Evolutionary conservation across 331 rosid genomes (phyloP).

Genomic region (Malus hybrid): DNA sequence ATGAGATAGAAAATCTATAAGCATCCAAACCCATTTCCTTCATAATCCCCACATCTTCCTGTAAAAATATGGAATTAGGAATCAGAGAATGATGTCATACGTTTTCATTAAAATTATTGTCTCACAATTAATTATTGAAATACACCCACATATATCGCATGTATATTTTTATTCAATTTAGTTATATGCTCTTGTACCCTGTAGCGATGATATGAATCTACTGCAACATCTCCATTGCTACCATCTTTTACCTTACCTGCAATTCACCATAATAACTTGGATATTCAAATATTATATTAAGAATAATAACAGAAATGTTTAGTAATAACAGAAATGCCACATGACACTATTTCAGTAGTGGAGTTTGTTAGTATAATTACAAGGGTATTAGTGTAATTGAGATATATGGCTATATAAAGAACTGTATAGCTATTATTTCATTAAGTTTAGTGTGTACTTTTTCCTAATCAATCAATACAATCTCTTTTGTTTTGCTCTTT

Average conservation of each 20-base stretch:
- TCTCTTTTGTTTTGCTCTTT: too few relatives aligned
- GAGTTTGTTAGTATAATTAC: too few relatives aligned
- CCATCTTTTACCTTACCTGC: constrained; percentile 39
- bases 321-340: too few relatives aligned
- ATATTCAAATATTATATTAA: background rate
- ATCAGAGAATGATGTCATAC: background rate
- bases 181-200: constrained; percentile 19
- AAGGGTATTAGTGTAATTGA: too few relatives aligned
- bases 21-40: constrained; percentile 43
- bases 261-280: background rate
- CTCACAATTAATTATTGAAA: background rate
- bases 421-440: too few relatives aligned
- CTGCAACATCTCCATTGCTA: constrained; percentile 40
- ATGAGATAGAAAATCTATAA: constrained; percentile 56
- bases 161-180: background rate
- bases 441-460: too few relatives aligned
- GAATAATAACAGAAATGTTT: too few relatives aligned
- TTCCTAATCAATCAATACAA: too few relatives aligned
- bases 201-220: constrained; percentile 44
- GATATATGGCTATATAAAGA: too few relatives aligned
- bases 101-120: background rate
- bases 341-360: too few relatives aligned
- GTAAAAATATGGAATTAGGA: background rate
- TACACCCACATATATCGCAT: background rate
- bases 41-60: constrained; percentile 44